phyloP scores from a whole-genome alignment of 305 asterid genomes.

The Fraxinus greggii region DNA sequence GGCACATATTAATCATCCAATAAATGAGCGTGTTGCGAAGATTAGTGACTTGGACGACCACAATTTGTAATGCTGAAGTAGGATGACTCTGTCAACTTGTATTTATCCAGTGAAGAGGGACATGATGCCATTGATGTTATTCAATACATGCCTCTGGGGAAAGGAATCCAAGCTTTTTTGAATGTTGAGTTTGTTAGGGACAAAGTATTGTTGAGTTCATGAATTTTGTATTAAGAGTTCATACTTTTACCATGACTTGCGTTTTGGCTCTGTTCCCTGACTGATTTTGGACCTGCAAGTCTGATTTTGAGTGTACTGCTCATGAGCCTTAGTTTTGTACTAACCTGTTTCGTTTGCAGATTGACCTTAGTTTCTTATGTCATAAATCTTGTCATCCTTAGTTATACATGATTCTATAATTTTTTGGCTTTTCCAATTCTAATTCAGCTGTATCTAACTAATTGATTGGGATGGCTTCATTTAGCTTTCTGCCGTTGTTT shows the following conservation, averaged over 20 bases:
- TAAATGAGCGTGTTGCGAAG: slow-evolving; percentile 11
- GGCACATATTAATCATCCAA: slow-evolving; percentile 7
- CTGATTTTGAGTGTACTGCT: slow-evolving; percentile 6
- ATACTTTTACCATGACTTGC: slow-evolving; percentile 4
- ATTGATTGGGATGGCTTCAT: slow-evolving; percentile 20
- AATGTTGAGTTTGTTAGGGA: neutral
- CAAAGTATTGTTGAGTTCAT: neutral
- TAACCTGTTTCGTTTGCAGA: neutral
- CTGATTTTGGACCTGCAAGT: neutral
- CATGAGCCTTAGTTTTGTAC: slow-evolving; percentile 9
- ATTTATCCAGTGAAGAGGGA: slow-evolving; percentile 5
- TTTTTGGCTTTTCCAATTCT: neutral
- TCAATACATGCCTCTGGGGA: neutral
- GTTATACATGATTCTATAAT: neutral
- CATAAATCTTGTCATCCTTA: neutral
- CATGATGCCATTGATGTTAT: neutral
- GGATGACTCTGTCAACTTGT: neutral
- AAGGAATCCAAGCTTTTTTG: neutral
- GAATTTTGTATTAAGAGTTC: slow-evolving; percentile 11
- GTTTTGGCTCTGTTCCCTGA: neutral
- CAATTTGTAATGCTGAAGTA: slow-evolving; percentile 10
- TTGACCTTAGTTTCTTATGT: neutral
- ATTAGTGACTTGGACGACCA: neutral
- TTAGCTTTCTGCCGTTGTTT: slow-evolving; percentile 16
- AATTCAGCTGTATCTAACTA: neutral